Percentiles rank a stretch among this genome's conserved stretches.
Conservation (phyloP, 1,284 basidiomycete species). For the Fomitopsis betulina region DNA sequence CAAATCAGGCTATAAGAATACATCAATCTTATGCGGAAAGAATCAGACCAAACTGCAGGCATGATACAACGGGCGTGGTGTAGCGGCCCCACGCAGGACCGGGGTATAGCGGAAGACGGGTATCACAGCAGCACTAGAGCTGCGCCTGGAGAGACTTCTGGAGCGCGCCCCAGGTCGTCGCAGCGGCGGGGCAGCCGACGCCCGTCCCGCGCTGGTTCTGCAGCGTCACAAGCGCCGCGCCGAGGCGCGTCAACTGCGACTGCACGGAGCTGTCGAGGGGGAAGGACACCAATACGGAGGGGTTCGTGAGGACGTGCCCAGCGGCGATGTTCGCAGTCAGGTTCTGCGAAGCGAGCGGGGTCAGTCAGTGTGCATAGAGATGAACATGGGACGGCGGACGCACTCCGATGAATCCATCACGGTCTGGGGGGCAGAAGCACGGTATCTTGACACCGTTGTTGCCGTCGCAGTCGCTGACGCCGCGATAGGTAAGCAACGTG, state of each 20-base stretch:
- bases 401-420: slow-evolving; percentile 28
- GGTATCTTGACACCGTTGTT: slow-evolving; percentile 26
- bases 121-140: slow-evolving; percentile 1
- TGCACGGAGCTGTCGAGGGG: slow-evolving; percentile 51
- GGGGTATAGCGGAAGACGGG: not conserved
- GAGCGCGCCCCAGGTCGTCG: slow-evolving; percentile 31
- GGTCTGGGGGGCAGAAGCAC: slow-evolving; percentile 41
- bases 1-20: not conserved
- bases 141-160: slow-evolving; percentile 23
- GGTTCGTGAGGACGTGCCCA: slow-evolving; percentile 58
- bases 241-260: slow-evolving; percentile 49
- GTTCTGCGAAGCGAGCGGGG: slow-evolving; percentile 23
- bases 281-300: slow-evolving; percentile 49
- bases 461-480: slow-evolving; percentile 23
- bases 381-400: not conserved
- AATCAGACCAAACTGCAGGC: not conserved
- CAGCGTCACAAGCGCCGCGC: slow-evolving; percentile 32
- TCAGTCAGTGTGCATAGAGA: not conserved
- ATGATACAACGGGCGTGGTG: not conserved
- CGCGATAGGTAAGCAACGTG: not conserved
- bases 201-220: slow-evolving; percentile 37
- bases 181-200: slow-evolving; percentile 31
- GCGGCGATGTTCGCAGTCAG: slow-evolving; percentile 56
- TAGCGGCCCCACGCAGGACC: not conserved
- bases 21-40: not conserved